Percentiles rank a stretch among this genome's conserved stretches.
phyloP scores from a whole-genome alignment of 495 filamentous ascomycete species.

The Penicillium desertorum region DNA sequence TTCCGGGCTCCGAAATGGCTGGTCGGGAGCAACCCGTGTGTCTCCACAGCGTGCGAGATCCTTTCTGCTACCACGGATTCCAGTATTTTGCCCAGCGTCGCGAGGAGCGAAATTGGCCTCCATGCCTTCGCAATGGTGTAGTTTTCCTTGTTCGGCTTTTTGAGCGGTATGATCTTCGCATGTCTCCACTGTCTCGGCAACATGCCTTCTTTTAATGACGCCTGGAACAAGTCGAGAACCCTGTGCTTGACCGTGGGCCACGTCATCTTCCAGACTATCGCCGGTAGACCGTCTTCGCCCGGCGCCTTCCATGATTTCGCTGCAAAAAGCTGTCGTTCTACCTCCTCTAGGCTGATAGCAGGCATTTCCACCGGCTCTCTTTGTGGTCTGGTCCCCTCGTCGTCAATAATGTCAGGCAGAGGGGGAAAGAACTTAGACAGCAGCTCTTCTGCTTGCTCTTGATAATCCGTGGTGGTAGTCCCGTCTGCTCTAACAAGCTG shows the following conservation, averaged over 20 bases:
- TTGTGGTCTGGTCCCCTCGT: constrained; percentile 22
- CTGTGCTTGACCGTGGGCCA: constrained; percentile 31
- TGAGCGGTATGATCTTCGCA: no score
- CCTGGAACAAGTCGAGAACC: constrained; percentile 22
- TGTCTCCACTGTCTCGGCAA: neutral
- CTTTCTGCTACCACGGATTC: no score
- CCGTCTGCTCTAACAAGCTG: no score
- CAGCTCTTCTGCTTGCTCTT: neutral
- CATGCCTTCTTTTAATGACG: constrained; percentile 19
- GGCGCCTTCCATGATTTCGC: constrained; percentile 19
- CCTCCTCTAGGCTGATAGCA: constrained; percentile 22
- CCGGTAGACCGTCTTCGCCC: constrained; percentile 17
- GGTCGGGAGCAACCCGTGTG: no score
- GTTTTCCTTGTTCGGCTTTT: no score
- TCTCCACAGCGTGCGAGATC: no score
- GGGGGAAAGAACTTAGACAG: neutral
- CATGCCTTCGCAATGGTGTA: no score
- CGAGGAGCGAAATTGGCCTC: no score
- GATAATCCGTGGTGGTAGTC: no score
- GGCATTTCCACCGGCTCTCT: constrained; percentile 21
- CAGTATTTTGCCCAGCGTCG: no score
- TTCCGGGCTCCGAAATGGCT: no score
- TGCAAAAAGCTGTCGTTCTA: constrained; percentile 19
- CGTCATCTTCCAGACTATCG: constrained; percentile 28
- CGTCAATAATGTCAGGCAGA: constrained; percentile 14